Evolutionary conservation across 495 filamentous ascomycete species (phyloP).

Genomic region (Lichenothelia convexa): DNA sequence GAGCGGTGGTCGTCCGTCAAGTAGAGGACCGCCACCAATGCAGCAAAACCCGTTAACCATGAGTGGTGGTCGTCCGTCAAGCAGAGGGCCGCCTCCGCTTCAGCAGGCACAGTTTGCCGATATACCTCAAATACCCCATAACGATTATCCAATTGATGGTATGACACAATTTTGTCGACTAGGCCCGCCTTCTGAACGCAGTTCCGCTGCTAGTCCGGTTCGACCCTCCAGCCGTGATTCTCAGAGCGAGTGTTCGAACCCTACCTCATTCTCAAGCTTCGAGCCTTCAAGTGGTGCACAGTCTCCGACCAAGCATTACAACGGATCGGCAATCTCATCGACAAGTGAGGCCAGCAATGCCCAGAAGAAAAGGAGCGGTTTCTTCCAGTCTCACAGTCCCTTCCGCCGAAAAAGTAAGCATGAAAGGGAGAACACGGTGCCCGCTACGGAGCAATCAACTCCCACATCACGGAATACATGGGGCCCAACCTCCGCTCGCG

Average conservation of each 20-base stretch:
- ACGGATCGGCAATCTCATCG: slow-evolving; percentile 26
- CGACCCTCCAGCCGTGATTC: slow-evolving; percentile 78
- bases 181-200: slow-evolving; percentile 67
- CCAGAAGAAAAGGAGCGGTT: slow-evolving; percentile 74
- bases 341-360: slow-evolving; percentile 43
- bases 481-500: slow-evolving; percentile 25
- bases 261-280: slow-evolving; percentile 74
- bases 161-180: slow-evolving; percentile 98
- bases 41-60: slow-evolving; percentile 5
- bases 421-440: slow-evolving; percentile 44
- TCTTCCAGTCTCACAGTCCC: slow-evolving; percentile 85
- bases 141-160: slow-evolving; percentile 86
- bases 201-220: slow-evolving; percentile 51
- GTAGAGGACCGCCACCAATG: slow-evolving; percentile 34
- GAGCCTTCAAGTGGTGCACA: slow-evolving; percentile 37
- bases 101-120: slow-evolving; percentile 41
- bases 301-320: slow-evolving; percentile 49
- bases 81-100: slow-evolving; percentile 22
- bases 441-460: slow-evolving; percentile 11
- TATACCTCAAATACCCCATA: slow-evolving; percentile 60
- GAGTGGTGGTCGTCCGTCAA: slow-evolving; percentile 4
- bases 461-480: slow-evolving; percentile 42
- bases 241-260: slow-evolving; percentile 78
- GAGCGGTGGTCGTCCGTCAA: slow-evolving; percentile 4
- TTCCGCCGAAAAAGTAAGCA: slow-evolving; percentile 85